phyloP scores from a whole-genome alignment of 805 yeast genomes.

The Huiozyma sinensis region DNA sequence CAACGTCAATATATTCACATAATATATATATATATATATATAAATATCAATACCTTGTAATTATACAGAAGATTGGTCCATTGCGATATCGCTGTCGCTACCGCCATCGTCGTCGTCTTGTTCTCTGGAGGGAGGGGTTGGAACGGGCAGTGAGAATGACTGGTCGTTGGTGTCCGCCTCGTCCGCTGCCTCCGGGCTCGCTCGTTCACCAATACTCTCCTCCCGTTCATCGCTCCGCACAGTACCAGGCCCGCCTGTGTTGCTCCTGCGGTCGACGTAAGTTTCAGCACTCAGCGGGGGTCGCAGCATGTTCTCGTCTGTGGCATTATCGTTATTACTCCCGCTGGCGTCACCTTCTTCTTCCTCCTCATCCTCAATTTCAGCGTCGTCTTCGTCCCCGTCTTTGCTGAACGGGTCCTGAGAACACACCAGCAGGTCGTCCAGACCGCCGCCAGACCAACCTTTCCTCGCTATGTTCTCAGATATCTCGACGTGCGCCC shows the following conservation, averaged over 20 bases:
- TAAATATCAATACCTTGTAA: not conserved
- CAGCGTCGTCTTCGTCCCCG: slow-evolving; percentile 5
- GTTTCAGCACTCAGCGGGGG: no score
- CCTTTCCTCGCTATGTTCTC: slow-evolving; percentile 79
- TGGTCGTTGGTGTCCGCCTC: slow-evolving; percentile 27
- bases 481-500: slow-evolving; percentile 72
- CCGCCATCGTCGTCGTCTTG: not conserved
- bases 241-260: no score
- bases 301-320: not conserved
- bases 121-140: not conserved
- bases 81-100: not conserved
- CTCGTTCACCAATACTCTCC: not conserved
- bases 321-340: not conserved
- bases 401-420: slow-evolving; percentile 51
- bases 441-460: slow-evolving; percentile 81
- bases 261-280: no score
- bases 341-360: not conserved
- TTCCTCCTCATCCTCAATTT: not conserved
- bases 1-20: not conserved
- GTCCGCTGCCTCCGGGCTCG: not conserved
- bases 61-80: no score
- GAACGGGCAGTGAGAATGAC: slow-evolving; percentile 40
- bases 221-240: not conserved
- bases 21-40: slow-evolving; percentile 1
- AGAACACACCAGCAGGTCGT: slow-evolving; percentile 49